Evolutionary conservation across 345 rosid genomes (phyloP), one percentile per base, ranked within the genome.

Genomic region (Ailanthus altissimus): DNA sequence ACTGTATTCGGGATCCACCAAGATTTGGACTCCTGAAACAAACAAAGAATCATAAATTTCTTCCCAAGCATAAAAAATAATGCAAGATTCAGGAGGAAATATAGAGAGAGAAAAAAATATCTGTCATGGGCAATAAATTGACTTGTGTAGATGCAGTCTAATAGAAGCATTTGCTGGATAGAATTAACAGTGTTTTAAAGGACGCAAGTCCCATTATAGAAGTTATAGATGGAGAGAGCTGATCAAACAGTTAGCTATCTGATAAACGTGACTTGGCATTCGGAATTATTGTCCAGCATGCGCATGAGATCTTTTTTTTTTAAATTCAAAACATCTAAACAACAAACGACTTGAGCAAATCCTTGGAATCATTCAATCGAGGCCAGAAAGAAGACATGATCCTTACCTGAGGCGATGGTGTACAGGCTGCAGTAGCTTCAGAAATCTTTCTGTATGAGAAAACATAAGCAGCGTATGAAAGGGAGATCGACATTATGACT

Each of bases 1-100:
- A 92, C 80, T 21, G 84, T 83, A 79, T 78, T 84, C 0, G 90
- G 92, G 1, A 91, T 71, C 97, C 97, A 94, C 98, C 99, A 90
- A 8, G 94, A 77, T 13, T 82, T 86, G 57, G 83, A 77, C 56
- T 81, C 88, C 93, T 94, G 86, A 70, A 78, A 56, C 56, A 61
- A 40, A 43, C 57, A 69, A 58, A 58, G n/a, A 63, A 40, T 42
- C 51, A 38, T 20, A 40, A 20, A 5, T 68, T 26, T 1, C 1
- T 16, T 68, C 0, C 18, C 6, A 28, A 26, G 57, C 11, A 67
- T 49, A 26, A 67, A 67, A 67, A 15, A 38, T 40, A 18, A 38
- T 40, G 40, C 46, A 38, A 3, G 38, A 32, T 32, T 32, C 38
- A 1, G 2, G 26, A 43, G 5, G 38, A 25, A 38, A 40, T 7